Evolutionary conservation across 108 stramenopile species (phyloP), one percentile per base, ranked within the genome.

Genomic region (Cyclotella atomus): DNA sequence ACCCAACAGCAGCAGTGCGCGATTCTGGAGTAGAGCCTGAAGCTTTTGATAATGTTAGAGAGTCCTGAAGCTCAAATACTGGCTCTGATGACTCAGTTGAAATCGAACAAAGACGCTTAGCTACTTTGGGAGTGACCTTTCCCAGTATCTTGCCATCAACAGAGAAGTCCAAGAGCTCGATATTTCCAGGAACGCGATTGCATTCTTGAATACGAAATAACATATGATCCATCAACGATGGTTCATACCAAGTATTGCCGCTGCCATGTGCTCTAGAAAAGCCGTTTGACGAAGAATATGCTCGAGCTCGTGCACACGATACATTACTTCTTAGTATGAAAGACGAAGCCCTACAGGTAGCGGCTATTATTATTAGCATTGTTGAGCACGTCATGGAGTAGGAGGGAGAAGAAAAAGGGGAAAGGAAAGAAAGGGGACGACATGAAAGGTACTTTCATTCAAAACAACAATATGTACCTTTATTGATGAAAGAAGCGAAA

Each of bases 141-240:
- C 94, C 94, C 20, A 95, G 57, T 8, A 61, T 41, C 16, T 68
- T 43, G 6, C 86, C 89, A 65, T 95, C 84, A 9, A 95, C 79
- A 19, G 27, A 14, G 62, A 95, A 92, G 19, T 87, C 77, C 6
- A 92, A 30, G 27, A 87, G 29, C 27, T 71, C 61, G 25, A 93
- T 63, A 43, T 88, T 70, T 23, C 84, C 45, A 24, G 89, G 88
- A 50, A 90, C 62, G 8, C 79, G 7, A 49, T 95, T 95, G 50
- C 85, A 68, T 45, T 76, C 68, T 21, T 85, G 68, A 32, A 95
- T 77, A 24, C 94, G 85, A 63, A 89, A 87, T 4, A 95, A 75
- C 79, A 88, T 88, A 59, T 92, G 86, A 53, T 91, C 75, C 74
- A 95, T 65, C 16, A 87, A 43, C 19, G 77, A 59, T 21, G 70